A percentile compares a stretch with the other conserved stretches of the same genome.
phyloP scores from a whole-genome alignment of 1,284 basidiomycete species.

The Ganoderma lingzhi region DNA sequence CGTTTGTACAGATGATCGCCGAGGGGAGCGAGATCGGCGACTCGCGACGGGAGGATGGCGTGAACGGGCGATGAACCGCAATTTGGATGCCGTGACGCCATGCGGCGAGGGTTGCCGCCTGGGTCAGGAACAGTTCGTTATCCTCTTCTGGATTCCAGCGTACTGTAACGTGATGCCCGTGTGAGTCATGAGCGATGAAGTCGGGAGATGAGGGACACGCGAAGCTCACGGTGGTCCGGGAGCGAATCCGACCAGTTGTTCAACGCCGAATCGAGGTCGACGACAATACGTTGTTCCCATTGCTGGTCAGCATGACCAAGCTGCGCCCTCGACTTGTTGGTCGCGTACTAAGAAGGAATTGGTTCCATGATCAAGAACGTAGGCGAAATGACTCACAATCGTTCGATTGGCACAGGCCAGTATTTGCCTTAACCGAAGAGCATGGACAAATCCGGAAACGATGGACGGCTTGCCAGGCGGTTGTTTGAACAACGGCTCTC shows the following conservation, averaged over 20 bases:
- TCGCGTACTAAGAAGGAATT: constrained; percentile 25
- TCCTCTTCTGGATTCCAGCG: constrained; percentile 60
- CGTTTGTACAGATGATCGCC: background rate
- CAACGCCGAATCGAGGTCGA: constrained; percentile 34
- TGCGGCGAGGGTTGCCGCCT: constrained; percentile 61
- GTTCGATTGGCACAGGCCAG: constrained; percentile 66
- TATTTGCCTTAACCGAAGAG: constrained; percentile 69
- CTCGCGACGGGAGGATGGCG: constrained; percentile 31
- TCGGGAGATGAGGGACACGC: constrained; percentile 20
- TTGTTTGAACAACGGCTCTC: constrained; percentile 53
- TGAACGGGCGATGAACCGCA: constrained; percentile 67
- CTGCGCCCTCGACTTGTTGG: constrained; percentile 28
- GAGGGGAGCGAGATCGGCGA: background rate
- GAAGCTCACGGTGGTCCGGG: constrained; percentile 31
- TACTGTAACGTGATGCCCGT: background rate
- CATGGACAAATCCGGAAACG: constrained; percentile 63
- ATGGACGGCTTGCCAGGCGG: constrained; percentile 60
- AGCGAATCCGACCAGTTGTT: constrained; percentile 35
- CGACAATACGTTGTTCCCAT: constrained; percentile 35
- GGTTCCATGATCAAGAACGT: background rate
- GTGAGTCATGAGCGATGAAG: constrained; percentile 38
- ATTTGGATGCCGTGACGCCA: constrained; percentile 63
- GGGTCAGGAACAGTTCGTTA: constrained; percentile 53
- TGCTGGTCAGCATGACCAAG: constrained; percentile 24
- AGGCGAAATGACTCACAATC: constrained; percentile 51